Conservation (phyloP, 1,139 yeast genomes). For the Zygosaccharomyces sapae region DNA sequence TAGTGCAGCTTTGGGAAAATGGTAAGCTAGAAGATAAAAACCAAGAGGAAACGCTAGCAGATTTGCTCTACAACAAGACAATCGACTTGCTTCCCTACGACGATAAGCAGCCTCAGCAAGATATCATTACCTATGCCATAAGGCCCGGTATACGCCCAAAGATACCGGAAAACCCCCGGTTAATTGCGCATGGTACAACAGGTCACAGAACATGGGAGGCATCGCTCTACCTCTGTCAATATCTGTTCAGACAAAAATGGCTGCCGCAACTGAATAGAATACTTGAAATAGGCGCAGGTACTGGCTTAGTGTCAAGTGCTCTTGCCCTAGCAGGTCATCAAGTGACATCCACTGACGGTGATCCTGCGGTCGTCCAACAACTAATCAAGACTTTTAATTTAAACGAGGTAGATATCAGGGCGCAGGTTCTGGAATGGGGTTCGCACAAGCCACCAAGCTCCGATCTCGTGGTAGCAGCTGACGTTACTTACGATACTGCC, state of each 20-base stretch:
- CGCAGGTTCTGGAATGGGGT: conserved; percentile 2
- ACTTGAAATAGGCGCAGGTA: conserved; percentile 84
- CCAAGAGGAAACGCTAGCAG: conserved; percentile 39
- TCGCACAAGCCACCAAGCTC: conserved; percentile 16
- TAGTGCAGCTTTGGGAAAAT: conserved; percentile 32
- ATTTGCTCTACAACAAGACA: conserved; percentile 50
- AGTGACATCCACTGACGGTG: conserved; percentile 67
- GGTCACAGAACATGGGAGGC: conserved; percentile 96
- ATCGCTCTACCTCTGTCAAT: conserved; percentile 60
- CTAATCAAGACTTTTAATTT: conserved; percentile 44
- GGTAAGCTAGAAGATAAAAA: conserved; percentile 7
- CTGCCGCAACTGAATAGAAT: conserved; percentile 28
- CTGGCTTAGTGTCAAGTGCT: conserved; percentile 75
- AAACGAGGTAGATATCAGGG: conserved; percentile 38
- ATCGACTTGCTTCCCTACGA: conserved; percentile 42
- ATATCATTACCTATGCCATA: conserved; percentile 47
- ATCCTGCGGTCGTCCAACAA: conserved; percentile 52
- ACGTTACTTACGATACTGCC: conserved; percentile 74
- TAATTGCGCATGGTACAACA: conserved; percentile 73
- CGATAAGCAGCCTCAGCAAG: conserved; percentile 47
- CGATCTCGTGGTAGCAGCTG: conserved; percentile 69
- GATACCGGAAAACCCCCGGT: conserved; percentile 57
- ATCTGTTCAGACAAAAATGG: conserved; percentile 34
- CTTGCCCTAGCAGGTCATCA: conserved; percentile 35
- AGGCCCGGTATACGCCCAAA: conserved; percentile 36